Evolutionary conservation across 768 basidiomycete species (phyloP).

Genomic region (Hygrophorus pudorinus): DNA sequence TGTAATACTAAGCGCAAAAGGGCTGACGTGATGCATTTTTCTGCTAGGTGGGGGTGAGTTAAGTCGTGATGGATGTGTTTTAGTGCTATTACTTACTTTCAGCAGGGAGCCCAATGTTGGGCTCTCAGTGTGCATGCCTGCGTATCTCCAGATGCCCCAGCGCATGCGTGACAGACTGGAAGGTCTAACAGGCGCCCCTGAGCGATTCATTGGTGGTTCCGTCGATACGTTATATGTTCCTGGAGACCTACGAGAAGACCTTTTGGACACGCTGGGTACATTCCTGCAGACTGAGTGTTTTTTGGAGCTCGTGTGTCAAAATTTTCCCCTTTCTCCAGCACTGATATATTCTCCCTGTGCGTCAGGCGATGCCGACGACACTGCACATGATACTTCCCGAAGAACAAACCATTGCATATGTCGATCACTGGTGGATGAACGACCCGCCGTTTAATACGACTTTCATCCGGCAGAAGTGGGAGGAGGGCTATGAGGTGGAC

Average conservation of each 20-base stretch:
- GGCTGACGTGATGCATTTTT: not conserved
- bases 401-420: slow-evolving; percentile 31
- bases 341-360: too few relatives aligned
- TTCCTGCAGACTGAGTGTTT: slow-evolving; percentile 41
- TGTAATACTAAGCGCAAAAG: not conserved
- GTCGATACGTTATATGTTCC: slow-evolving; percentile 40
- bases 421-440: slow-evolving; percentile 46
- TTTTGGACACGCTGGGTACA: slow-evolving; percentile 16
- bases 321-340: too few relatives aligned
- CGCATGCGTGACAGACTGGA: slow-evolving; percentile 28
- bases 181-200: slow-evolving; percentile 20
- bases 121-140: slow-evolving; percentile 31
- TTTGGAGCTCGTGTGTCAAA: slow-evolving; percentile 25
- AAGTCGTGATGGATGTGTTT: not conserved
- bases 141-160: slow-evolving; percentile 25
- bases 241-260: slow-evolving; percentile 15
- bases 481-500: slow-evolving; percentile 36
- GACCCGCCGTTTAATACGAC: slow-evolving; percentile 34
- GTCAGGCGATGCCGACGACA: slow-evolving; percentile 29
- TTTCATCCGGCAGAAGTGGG: slow-evolving; percentile 38
- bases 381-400: slow-evolving; percentile 32
- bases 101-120: slow-evolving; percentile 35
- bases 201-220: slow-evolving; percentile 36
- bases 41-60: slow-evolving; percentile 33
- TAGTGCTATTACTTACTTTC: not conserved